These are phyloP conservation scores for Coniella lustricola DNA, from an alignment of 2,329 filamentous ascomycete species.

Conservation along the genomic window DNA sequence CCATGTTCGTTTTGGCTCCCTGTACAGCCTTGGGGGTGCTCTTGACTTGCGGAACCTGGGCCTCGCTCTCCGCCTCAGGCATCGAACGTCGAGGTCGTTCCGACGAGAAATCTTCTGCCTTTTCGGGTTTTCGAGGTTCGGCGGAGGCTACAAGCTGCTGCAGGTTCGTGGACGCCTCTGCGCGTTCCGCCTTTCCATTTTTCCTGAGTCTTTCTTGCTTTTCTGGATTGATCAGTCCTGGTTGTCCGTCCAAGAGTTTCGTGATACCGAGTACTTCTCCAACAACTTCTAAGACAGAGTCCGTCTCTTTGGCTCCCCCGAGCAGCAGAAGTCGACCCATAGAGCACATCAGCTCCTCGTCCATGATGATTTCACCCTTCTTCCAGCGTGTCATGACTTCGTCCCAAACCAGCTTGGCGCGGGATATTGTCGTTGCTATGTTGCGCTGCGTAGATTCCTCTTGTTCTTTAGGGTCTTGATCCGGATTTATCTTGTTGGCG, in stretches of 20 bases:
- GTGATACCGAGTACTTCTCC: slow-evolving; percentile 75
- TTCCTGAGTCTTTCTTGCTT: background rate
- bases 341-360: slow-evolving; percentile 70
- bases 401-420: slow-evolving; percentile 71
- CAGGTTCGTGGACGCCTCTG: background rate
- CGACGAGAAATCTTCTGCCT: slow-evolving; percentile 1
- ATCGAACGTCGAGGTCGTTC: background rate
- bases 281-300: slow-evolving; percentile 68
- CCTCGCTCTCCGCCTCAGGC: background rate
- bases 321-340: slow-evolving; percentile 76
- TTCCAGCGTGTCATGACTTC: slow-evolving; percentile 74
- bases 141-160: slow-evolving; percentile 3
- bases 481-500: slow-evolving; percentile 26
- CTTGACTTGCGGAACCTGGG: background rate
- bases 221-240: slow-evolving; percentile 1
- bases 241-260: slow-evolving; percentile 32
- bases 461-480: slow-evolving; percentile 23
- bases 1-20: slow-evolving; percentile 7
- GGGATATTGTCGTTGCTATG: slow-evolving; percentile 45
- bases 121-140: background rate
- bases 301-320: slow-evolving; percentile 55
- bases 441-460: slow-evolving; percentile 24
- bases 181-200: background rate
- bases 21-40: background rate
- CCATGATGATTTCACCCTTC: slow-evolving; percentile 60